A percentile compares a stretch with the other conserved stretches of the same genome.
Evolutionary conservation across 1,139 yeast species (phyloP).

Genomic region (Magnusiomyces starmeri): DNA sequence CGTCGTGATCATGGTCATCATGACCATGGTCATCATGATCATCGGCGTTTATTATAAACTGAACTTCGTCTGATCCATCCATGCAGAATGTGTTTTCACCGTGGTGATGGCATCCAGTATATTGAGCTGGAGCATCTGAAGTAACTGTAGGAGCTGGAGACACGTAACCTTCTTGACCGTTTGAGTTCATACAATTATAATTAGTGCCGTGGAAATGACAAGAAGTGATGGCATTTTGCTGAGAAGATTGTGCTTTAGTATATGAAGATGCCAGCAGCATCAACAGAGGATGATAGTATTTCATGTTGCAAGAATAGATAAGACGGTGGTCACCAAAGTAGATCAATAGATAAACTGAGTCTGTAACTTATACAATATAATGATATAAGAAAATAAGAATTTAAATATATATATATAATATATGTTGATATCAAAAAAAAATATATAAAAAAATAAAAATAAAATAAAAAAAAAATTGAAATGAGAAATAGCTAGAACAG

Average conservation of each 20-base stretch:
- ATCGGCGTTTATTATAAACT: conserved; percentile 2
- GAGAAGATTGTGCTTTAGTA: conserved; percentile 5
- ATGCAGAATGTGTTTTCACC: conserved; percentile 5
- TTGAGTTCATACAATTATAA: conserved; percentile 4
- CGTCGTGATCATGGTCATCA: conserved; percentile 9
- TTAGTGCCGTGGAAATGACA: conserved; percentile 12
- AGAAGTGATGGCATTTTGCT: conserved; percentile 13
- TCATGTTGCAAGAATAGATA: too few species aligned
- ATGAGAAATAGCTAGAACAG: too few species aligned
- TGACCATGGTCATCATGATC: neutral
- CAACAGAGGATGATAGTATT: too few species aligned
- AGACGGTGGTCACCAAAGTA: too few species aligned
- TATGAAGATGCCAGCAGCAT: too few species aligned
- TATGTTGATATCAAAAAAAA: neutral
- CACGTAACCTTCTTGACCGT: conserved; percentile 9
- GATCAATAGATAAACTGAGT: too few species aligned
- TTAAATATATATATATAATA: too few species aligned
- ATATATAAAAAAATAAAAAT: too few species aligned
- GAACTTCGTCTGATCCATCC: conserved; percentile 8
- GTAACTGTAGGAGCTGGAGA: conserved; percentile 10
- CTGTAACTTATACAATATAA: too few species aligned
- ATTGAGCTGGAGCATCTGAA: conserved; percentile 9
- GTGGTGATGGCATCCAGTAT: conserved; percentile 10
- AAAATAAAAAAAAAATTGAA: too few species aligned
- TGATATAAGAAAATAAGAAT: too few species aligned